Evolutionary conservation across 345 rosid species (phyloP), one percentile per base, ranked within the genome.

Genomic region (Melaleuca quinquenervia): DNA sequence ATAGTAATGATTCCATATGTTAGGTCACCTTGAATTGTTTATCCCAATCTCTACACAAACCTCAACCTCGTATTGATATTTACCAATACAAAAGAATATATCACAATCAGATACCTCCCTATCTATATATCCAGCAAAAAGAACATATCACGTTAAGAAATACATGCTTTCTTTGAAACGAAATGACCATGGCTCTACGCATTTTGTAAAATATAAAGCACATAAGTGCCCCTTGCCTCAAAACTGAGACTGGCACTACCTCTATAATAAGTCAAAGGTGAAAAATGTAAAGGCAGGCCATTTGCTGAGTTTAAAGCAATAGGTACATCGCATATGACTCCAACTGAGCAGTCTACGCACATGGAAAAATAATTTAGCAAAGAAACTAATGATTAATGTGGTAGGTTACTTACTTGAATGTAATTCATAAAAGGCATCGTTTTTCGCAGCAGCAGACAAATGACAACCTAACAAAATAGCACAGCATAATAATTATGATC

Each of bases 391-490:
- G 78, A 70, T n/a, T 26, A 82, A 56, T 13, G 44, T 41, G 48
- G 24, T 18, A n/a, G n/a, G 29, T 82, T 85, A 90, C 91, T 94
- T 88, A 94, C 99, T 89, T 93, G 95, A 86, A 95, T 87, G 89
- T 94, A 94, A 55, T 92, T 89, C 95, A 96, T 89, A 84, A 96
- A 93, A 52, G 96, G 93, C 89, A 91, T 90, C 6, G 98, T 94
- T 91, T 96, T 95, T 90, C 99, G 96, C 91, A 95, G 82, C 90
- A 96, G 88, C 86, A 96, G 89, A 85, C 96, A 95, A 84, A 93
- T 90, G 88, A 94, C 96, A 84, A 96, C 99, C 99, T 96, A 90
- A 27, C 83, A 82, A 80, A 44, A 82, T 62, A 6, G 29, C 22
- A 27, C 44, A 50, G 64, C 50, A 82, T 44, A 45, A 49, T 58